Conservation (phyloP, 257 asterid species). For the Solanum microdontum region DNA sequence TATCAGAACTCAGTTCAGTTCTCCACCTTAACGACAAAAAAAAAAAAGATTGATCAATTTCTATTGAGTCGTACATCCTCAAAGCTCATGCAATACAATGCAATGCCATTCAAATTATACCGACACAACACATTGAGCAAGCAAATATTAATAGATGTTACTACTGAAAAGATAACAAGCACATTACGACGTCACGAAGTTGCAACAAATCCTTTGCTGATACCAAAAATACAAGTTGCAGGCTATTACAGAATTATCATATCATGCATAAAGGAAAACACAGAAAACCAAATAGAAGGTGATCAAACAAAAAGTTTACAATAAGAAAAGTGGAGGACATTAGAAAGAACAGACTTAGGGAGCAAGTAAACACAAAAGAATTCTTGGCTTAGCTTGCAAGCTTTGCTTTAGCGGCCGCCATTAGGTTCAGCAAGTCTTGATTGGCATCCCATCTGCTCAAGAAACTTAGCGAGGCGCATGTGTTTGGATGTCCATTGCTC, state of each 20-base stretch:
- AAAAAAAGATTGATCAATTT: background rate
- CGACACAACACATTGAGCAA: background rate
- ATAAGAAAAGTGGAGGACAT: background rate
- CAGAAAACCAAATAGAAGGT: background rate
- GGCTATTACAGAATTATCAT: background rate
- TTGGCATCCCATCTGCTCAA: slow-evolving; percentile 64
- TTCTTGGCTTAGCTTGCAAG: background rate
- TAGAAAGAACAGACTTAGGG: background rate
- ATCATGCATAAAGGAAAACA: background rate
- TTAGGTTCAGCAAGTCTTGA: slow-evolving; percentile 26
- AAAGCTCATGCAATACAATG: background rate
- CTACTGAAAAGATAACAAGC: background rate
- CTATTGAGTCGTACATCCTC: background rate
- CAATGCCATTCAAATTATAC: background rate
- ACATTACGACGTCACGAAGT: background rate
- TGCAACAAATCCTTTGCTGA: background rate
- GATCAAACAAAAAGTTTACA: background rate
- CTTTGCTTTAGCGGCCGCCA: slow-evolving; percentile 4
- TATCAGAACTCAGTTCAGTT: background rate
- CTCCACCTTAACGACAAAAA: background rate
- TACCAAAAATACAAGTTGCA: background rate
- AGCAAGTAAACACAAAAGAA: background rate
- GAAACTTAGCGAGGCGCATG: slow-evolving; percentile 43
- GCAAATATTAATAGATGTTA: background rate
- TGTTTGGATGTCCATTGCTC: slow-evolving; percentile 92